These are phyloP conservation scores for Diaporthe sp. DNA, from an alignment of 2,329 filamentous ascomycete species.

Conservation along the genomic window DNA sequence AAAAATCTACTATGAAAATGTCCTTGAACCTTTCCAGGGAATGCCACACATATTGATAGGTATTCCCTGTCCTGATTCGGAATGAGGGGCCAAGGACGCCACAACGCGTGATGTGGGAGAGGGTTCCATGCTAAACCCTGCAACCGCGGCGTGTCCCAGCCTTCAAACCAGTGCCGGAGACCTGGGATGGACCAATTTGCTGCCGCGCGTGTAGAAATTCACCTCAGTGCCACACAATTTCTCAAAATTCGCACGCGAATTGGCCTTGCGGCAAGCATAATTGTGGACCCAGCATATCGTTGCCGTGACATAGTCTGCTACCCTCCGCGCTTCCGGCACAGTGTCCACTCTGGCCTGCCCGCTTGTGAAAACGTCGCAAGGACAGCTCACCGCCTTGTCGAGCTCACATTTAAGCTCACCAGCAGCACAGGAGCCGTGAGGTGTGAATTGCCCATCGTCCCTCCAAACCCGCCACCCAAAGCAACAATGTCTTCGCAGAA, in stretches of 20 bases:
- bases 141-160: constrained; percentile 15
- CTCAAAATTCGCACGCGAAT: background rate
- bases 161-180: background rate
- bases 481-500: constrained; percentile 22
- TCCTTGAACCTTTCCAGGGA: background rate
- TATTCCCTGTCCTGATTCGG: background rate
- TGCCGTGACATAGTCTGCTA: background rate
- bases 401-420: constrained; percentile 13
- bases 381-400: constrained; percentile 29
- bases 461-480: background rate
- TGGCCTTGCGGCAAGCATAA: background rate
- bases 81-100: constrained; percentile 22
- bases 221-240: constrained; percentile 11
- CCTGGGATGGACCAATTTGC: background rate
- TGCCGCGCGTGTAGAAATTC: constrained; percentile 11
- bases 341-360: constrained; percentile 17
- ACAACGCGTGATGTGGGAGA: constrained; percentile 25
- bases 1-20: background rate
- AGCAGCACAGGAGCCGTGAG: constrained; percentile 3
- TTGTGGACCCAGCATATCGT: constrained; percentile 7
- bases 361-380: constrained; percentile 28
- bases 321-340: background rate
- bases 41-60: background rate
- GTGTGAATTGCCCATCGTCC: constrained; percentile 9
- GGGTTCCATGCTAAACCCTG: constrained; percentile 24